phyloP scores from a whole-genome alignment of 306 rosid species.

The Lathyrus sativus region DNA sequence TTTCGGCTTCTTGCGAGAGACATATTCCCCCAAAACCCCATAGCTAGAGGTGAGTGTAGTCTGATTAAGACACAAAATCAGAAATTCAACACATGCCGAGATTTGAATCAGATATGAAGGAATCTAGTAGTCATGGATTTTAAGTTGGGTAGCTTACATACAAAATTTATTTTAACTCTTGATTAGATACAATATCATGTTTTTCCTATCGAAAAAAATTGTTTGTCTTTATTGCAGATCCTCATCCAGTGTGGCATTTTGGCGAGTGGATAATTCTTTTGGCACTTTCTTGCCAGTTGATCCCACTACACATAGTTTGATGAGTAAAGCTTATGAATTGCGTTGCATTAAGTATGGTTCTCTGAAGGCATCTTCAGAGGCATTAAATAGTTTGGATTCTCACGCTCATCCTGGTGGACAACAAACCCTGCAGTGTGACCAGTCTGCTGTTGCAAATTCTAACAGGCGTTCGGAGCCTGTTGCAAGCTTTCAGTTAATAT shows the following conservation, averaged over 20 bases:
- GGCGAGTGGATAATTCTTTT: slow-evolving; percentile 90
- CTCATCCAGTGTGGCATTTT: slow-evolving; percentile 60
- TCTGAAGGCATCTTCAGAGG: slow-evolving; percentile 51
- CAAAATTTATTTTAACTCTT: slow-evolving; percentile 20
- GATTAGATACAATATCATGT: slow-evolving; percentile 29
- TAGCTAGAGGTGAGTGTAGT: too few species aligned
- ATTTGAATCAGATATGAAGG: slow-evolving; percentile 17
- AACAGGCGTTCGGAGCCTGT: slow-evolving; percentile 72
- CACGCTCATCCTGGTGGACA: slow-evolving; percentile 42
- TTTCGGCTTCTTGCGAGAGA: too few species aligned
- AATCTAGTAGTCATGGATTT: slow-evolving; percentile 8
- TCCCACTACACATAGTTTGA: slow-evolving; percentile 51
- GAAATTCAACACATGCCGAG: not conserved
- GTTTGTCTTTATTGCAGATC: slow-evolving; percentile 54
- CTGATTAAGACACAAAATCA: too few species aligned
- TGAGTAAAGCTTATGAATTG: slow-evolving; percentile 72
- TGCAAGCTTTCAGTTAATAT: slow-evolving; percentile 78
- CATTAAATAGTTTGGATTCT: slow-evolving; percentile 44
- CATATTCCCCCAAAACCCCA: too few species aligned
- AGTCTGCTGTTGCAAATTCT: slow-evolving; percentile 53
- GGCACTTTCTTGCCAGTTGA: slow-evolving; percentile 93
- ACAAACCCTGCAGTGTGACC: slow-evolving; percentile 49
- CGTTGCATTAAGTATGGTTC: slow-evolving; percentile 71
- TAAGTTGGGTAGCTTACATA: slow-evolving; percentile 20
- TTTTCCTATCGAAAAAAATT: slow-evolving; percentile 15